A percentile compares a stretch with the other conserved stretches of the same genome.
These are phyloP conservation scores for Saturnispora besseyi DNA, from an alignment of 805 yeast genomes.

Conservation along the genomic window DNA sequence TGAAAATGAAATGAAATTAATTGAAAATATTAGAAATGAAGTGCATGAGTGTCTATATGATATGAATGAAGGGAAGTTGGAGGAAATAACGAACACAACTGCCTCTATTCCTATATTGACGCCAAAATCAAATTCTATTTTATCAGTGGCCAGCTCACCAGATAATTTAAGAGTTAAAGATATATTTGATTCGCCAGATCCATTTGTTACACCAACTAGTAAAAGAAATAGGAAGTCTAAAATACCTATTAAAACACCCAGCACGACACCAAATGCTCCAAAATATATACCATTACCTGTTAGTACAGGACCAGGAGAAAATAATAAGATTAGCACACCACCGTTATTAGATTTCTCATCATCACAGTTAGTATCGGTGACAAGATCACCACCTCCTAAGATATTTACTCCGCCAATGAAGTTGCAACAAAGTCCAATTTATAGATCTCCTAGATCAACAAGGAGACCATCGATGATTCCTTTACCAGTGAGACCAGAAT, in stretches of 20 bases:
- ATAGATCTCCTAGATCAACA: not conserved
- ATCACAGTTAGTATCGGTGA: not conserved
- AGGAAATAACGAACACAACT: constrained; percentile 18
- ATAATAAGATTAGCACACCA: not conserved
- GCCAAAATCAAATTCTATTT: constrained; percentile 13
- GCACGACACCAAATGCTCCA: constrained; percentile 11
- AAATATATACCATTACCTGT: constrained; percentile 15
- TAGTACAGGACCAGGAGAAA: not conserved
- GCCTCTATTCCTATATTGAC: constrained; percentile 8
- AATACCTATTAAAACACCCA: constrained; percentile 11
- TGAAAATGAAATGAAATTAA: constrained; percentile 8
- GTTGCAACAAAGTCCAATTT: not conserved
- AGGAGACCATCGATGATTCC: constrained; percentile 18
- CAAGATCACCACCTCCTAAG: not conserved
- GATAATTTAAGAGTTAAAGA: constrained; percentile 7
- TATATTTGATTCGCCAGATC: constrained; percentile 19
- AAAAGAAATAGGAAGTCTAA: constrained; percentile 11
- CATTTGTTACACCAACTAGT: constrained; percentile 25
- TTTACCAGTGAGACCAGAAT: constrained; percentile 21
- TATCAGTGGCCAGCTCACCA: constrained; percentile 9
- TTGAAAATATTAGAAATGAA: constrained; percentile 10
- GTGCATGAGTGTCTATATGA: not conserved
- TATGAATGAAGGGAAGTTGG: constrained; percentile 19
- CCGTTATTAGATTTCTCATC: not conserved
- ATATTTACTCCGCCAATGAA: not conserved